Percentiles rank a stretch among this genome's conserved stretches.
phyloP scores from a whole-genome alignment of 257 asterid genomes.

The Leonotis leonurus region DNA sequence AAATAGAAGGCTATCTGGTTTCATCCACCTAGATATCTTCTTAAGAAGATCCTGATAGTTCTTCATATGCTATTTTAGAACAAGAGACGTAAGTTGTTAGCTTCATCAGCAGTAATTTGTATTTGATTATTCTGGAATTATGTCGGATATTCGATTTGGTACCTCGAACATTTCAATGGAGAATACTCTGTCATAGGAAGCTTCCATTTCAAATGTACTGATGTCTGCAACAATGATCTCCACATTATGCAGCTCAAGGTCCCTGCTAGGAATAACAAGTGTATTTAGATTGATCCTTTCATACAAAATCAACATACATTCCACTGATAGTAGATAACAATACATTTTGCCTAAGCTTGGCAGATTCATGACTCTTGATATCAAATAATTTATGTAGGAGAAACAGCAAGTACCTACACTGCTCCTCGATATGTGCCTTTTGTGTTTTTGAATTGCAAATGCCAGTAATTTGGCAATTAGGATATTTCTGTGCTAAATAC shows the following conservation, averaged over 20 bases:
- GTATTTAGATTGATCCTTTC: not conserved
- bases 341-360: not conserved
- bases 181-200: slow-evolving; percentile 71
- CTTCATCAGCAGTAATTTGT: not conserved
- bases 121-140: not conserved
- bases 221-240: slow-evolving; percentile 79
- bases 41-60: slow-evolving; percentile 71
- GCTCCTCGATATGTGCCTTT: slow-evolving; percentile 66
- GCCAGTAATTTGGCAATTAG: slow-evolving; percentile 67
- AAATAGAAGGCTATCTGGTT: slow-evolving; percentile 63
- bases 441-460: slow-evolving; percentile 88
- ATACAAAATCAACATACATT: not conserved
- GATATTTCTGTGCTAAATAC: slow-evolving; percentile 63
- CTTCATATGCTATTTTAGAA: slow-evolving; percentile 71
- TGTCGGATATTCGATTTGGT: not conserved
- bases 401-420: slow-evolving; percentile 43
- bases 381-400: not conserved
- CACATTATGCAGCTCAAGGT: slow-evolving; percentile 56
- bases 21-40: slow-evolving; percentile 89
- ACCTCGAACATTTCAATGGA: slow-evolving; percentile 95
- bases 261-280: slow-evolving; percentile 30
- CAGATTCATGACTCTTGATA: not conserved
- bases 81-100: not conserved
- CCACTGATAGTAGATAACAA: too few relatives aligned
- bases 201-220: slow-evolving; percentile 75